These are phyloP conservation scores for Priceomyces carsonii DNA, from an alignment of 805 yeast species.

Conservation along the genomic window DNA sequence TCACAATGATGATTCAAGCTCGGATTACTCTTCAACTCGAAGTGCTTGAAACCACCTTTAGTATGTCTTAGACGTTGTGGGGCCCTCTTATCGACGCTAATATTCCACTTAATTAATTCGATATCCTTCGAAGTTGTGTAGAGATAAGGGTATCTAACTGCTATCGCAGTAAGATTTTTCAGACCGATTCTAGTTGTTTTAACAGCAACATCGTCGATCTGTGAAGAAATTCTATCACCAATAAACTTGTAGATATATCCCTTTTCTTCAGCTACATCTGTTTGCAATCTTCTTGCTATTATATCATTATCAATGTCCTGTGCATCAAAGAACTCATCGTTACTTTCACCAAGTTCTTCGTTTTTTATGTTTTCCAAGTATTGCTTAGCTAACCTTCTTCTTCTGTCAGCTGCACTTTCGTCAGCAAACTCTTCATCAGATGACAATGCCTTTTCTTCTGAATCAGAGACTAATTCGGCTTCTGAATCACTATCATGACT, in stretches of 20 bases:
- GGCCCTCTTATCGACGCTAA: slow-evolving; percentile 45
- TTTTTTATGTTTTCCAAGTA: slow-evolving; percentile 76
- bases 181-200: slow-evolving; percentile 61
- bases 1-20: slow-evolving; percentile 72
- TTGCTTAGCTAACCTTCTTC: slow-evolving; percentile 92
- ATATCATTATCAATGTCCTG: slow-evolving; percentile 87
- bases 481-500: slow-evolving; percentile 52
- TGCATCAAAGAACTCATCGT: slow-evolving; percentile 67
- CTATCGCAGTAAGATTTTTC: slow-evolving; percentile 54
- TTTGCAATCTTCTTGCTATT: slow-evolving; percentile 73
- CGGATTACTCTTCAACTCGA: slow-evolving; percentile 47
- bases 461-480: slow-evolving; percentile 16
- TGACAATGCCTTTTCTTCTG: slow-evolving; percentile 44
- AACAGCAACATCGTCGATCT: slow-evolving; percentile 35
- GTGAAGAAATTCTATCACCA: slow-evolving; percentile 49
- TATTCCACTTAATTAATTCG: slow-evolving; percentile 79
- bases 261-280: slow-evolving; percentile 86
- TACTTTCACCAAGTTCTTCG: slow-evolving; percentile 49
- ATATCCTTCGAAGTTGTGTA: slow-evolving; percentile 83
- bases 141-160: slow-evolving; percentile 60
- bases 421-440: slow-evolving; percentile 72
- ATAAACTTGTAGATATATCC: slow-evolving; percentile 77
- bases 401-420: slow-evolving; percentile 88
- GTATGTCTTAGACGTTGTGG: slow-evolving; percentile 66
- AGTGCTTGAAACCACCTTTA: slow-evolving; percentile 58